Conservation (phyloP, 345 rosid genomes). For the Triadica sebifera region DNA sequence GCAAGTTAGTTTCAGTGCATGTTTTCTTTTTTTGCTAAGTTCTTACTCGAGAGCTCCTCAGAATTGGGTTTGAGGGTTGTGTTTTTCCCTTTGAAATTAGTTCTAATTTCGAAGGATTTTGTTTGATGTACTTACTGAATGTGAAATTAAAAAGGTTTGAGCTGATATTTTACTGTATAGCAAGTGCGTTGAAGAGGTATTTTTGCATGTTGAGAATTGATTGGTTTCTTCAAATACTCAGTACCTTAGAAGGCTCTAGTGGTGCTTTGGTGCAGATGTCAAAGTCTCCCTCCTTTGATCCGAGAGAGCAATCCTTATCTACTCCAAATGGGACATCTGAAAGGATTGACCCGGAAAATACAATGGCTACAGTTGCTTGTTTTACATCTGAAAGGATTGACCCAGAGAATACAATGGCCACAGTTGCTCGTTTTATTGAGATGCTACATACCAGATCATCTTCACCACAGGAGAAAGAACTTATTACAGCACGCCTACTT, state of each 20-base stretch:
- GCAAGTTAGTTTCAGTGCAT: not conserved
- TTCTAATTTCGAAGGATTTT: not conserved
- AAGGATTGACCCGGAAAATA: slow-evolving; percentile 56
- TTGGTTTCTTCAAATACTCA: slow-evolving; percentile 24
- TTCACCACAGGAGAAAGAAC: slow-evolving; percentile 71
- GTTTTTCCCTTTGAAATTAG: not conserved
- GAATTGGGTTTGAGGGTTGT: not conserved
- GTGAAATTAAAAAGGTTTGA: not conserved
- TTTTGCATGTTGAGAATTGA: slow-evolving; percentile 9
- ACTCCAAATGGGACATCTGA: slow-evolving; percentile 38
- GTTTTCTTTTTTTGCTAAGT: not conserved
- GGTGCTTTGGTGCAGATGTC: slow-evolving; percentile 50
- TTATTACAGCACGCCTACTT: slow-evolving; percentile 65
- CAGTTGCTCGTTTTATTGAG: slow-evolving; percentile 69
- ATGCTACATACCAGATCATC: slow-evolving; percentile 66
- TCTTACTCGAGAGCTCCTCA: not conserved
- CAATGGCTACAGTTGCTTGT: slow-evolving; percentile 59
- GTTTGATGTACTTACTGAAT: not conserved
- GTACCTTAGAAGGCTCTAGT: slow-evolving; percentile 24
- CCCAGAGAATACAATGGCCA: slow-evolving; percentile 53
- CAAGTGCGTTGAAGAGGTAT: not conserved
- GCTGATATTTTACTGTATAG: not conserved
- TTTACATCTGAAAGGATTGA: slow-evolving; percentile 51
- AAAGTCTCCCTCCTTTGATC: slow-evolving; percentile 50
- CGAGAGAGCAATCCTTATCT: slow-evolving; percentile 33